A percentile compares a stretch with the other conserved stretches of the same genome.
phyloP scores from a whole-genome alignment of 768 basidiomycete genomes.

The Omphalotus guepiniiformis region DNA sequence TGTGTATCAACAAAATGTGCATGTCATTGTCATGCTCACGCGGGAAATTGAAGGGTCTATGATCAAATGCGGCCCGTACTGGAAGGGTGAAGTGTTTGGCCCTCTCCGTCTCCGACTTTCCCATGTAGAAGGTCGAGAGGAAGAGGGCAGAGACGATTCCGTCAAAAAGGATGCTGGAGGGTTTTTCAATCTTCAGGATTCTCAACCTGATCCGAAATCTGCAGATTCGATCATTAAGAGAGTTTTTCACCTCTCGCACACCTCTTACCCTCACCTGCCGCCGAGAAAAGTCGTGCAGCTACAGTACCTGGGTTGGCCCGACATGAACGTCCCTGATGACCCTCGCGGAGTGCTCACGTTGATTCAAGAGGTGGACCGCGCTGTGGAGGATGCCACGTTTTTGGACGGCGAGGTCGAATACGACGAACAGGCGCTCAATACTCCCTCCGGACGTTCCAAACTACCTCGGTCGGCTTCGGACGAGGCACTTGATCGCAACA shows the following conservation, averaged over 20 bases:
- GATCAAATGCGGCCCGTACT: conserved; percentile 91
- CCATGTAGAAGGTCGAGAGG: conserved; percentile 15
- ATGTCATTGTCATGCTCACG: conserved; percentile 96
- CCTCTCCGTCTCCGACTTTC: conserved; percentile 54
- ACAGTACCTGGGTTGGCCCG: conserved; percentile 95
- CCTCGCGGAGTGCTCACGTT: conserved; percentile 71
- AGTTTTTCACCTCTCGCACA: conserved; percentile 66
- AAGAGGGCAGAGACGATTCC: conserved; percentile 14
- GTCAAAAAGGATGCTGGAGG: conserved; percentile 19
- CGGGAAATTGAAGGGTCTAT: conserved; percentile 84
- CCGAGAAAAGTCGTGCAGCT: conserved; percentile 76
- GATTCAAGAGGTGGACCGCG: conserved; percentile 62
- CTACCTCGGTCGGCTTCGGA: conserved; percentile 6
- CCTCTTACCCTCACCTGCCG: conserved; percentile 51
- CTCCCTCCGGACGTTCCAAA: neutral
- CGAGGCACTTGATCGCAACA: conserved; percentile 40
- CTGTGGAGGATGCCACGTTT: conserved; percentile 26
- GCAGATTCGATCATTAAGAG: conserved; percentile 41
- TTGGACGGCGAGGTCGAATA: neutral
- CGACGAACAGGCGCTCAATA: neutral
- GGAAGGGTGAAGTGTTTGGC: conserved; percentile 69
- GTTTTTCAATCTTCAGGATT: conserved; percentile 31
- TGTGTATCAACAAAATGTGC: conserved; percentile 92
- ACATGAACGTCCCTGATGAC: conserved; percentile 90
- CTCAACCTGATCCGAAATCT: conserved; percentile 7